Evolutionary conservation across 2,329 filamentous ascomycete genomes (phyloP), one percentile per base, ranked within the genome.

Genomic region (Aureobasidium melanogenum): DNA sequence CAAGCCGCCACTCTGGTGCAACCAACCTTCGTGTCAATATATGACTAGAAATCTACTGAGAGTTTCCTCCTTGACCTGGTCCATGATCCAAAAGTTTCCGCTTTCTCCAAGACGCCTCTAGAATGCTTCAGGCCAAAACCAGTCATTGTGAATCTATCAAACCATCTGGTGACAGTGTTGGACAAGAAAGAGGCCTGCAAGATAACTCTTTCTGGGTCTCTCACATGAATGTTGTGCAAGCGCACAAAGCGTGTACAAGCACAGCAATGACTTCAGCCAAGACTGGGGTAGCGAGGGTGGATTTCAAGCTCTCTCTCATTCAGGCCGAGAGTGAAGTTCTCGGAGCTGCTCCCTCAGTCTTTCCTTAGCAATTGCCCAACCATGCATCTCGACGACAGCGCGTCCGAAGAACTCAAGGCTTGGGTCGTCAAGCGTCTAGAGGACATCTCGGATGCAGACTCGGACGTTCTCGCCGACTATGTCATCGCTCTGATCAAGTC

Each of bases 381-480:
- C 22, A 85, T 85, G 83, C 73, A 79, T 64, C 76, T 85, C 62
- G 76, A 78, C 46, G 82, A 84, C 19, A 74, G 74, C 24, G 78
- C 85, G 65, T 76, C 77, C 19, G 72, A 81, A 60, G 75, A 82
- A 63, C 79, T 94, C 60, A 91, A 90, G 77, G 79, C 81, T 63
- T 93, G 88, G 88, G 85, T 92, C 64, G 84, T 91, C 64, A 87
- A 87, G 74, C 84, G 88, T 64, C 82, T 92, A 58, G 88, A 89
- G 71, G 84, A 88, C 69, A 88, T 88, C 58, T 89, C 88, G 30
- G 88, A 92, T 69, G 88, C 88, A 55, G 89, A 94, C 71, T 83
- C 86, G 34, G 89, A 91, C 69, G 88, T 93, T 5, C 84, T 94
- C 3, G 89, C 88, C 50, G 89, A 94, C 68, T 94, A 92, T 71